Conservation (phyloP, 2,329 filamentous ascomycete species). For the Ophiostoma piceae region DNA sequence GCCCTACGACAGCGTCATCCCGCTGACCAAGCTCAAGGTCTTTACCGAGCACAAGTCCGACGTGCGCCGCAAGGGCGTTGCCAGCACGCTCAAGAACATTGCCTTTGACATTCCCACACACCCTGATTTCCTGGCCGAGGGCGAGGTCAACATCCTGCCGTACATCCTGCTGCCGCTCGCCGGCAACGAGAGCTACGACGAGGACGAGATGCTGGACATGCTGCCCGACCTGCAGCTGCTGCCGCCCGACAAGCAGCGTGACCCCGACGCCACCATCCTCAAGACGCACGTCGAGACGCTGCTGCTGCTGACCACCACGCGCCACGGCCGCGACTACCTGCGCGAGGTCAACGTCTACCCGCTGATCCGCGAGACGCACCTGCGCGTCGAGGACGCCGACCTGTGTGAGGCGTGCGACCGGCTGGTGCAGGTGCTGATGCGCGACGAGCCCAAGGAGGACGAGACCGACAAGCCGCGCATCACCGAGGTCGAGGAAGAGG, state of each 20-base stretch:
- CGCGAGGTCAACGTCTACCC: constrained; percentile 79
- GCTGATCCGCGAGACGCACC: constrained; percentile 79
- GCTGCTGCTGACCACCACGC: constrained; percentile 73
- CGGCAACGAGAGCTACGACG: constrained; percentile 79
- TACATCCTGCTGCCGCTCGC: constrained; percentile 86
- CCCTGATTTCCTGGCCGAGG: constrained; percentile 61
- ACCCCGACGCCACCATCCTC: constrained; percentile 69
- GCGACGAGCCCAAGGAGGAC: constrained; percentile 53
- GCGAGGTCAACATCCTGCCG: constrained; percentile 73
- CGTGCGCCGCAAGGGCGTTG: constrained; percentile 87
- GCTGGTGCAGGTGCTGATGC: constrained; percentile 81
- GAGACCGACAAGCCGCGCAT: constrained; percentile 39
- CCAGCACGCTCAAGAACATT: constrained; percentile 89
- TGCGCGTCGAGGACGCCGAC: constrained; percentile 68
- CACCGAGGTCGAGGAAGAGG: constrained; percentile 43
- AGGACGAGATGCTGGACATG: constrained; percentile 83
- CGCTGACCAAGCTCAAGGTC: constrained; percentile 84
- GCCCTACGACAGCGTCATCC: constrained; percentile 75
- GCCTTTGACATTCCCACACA: constrained; percentile 77
- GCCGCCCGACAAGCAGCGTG: constrained; percentile 81
- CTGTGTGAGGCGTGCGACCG: constrained; percentile 83
- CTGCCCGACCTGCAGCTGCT: constrained; percentile 84
- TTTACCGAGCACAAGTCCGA: constrained; percentile 87
- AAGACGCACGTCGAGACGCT: constrained; percentile 87
- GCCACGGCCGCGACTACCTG: constrained; percentile 67